These are phyloP conservation scores for Gossypioides kirkii DNA, from an alignment of 345 rosid species.

Conservation along the genomic window DNA sequence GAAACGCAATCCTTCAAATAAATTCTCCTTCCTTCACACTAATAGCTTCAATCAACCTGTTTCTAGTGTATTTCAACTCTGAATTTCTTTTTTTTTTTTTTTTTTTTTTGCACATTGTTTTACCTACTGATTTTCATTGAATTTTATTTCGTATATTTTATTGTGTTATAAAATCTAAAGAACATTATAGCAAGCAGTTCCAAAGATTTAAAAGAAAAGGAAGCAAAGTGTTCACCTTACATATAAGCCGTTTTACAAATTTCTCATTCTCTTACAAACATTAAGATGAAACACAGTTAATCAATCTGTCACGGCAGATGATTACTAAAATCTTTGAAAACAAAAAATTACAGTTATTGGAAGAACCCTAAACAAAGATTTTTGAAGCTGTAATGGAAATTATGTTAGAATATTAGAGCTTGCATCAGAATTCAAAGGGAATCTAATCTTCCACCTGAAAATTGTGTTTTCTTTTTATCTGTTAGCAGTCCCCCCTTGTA, in stretches of 20 bases:
- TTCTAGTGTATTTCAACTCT: not conserved
- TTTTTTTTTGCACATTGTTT: not conserved
- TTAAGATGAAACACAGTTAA: not conserved
- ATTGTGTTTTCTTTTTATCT: constrained; percentile 15
- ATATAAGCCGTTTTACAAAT: constrained; percentile 4
- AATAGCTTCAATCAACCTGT: not conserved
- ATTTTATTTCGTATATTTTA: no score
- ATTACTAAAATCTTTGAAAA: not conserved
- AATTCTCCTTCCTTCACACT: not conserved
- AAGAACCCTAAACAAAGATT: constrained; percentile 15
- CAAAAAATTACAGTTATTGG: not conserved
- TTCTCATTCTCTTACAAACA: constrained; percentile 9
- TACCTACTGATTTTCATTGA: not conserved
- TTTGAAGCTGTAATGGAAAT: not conserved
- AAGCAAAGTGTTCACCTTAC: constrained; percentile 1
- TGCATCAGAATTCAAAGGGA: not conserved
- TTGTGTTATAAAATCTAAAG: no score
- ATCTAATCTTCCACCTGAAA: constrained; percentile 12
- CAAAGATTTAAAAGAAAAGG: no score
- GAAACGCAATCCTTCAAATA: no score
- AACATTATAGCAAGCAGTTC: no score
- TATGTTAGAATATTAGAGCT: constrained; percentile 3
- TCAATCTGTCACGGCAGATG: not conserved
- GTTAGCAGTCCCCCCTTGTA: constrained; percentile 23
- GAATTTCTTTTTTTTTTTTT: not conserved